Conservation (phyloP, 148 eudicot genomes). For the Polygonum aviculare region DNA sequence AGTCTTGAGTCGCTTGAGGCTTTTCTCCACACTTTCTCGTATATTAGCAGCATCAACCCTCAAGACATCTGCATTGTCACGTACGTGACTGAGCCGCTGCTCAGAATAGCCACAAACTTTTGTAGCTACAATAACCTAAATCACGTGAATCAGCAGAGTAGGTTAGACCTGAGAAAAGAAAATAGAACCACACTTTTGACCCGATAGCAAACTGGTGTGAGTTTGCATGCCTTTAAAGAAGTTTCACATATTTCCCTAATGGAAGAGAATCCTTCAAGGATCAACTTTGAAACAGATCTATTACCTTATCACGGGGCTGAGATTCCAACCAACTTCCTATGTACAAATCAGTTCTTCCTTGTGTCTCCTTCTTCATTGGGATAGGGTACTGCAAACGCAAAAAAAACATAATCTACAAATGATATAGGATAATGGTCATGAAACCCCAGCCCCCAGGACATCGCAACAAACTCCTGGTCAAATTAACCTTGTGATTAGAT, state of each 20-base stretch:
- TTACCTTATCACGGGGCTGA: slow-evolving; percentile 89
- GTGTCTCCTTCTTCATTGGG: slow-evolving; percentile 83
- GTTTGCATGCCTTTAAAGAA: background rate
- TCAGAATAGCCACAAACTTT: slow-evolving; percentile 93
- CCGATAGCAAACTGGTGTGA: background rate
- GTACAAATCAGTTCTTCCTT: slow-evolving; percentile 82
- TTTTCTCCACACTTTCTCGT: slow-evolving; percentile 94
- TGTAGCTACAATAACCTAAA: slow-evolving; percentile 80
- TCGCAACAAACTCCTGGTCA: background rate
- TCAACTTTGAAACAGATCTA: background rate
- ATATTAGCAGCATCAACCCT: slow-evolving; percentile 97
- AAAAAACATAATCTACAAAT: background rate
- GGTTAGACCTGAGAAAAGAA: slow-evolving; percentile 5
- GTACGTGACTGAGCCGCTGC: slow-evolving; percentile 48
- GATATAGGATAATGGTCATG: background rate
- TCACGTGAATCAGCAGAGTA: slow-evolving; percentile 8
- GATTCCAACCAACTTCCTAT: slow-evolving; percentile 82
- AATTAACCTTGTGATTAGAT: background rate
- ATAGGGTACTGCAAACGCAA: slow-evolving; percentile 61
- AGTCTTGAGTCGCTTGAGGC: slow-evolving; percentile 78
- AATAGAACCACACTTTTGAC: background rate
- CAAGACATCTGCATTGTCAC: slow-evolving; percentile 58
- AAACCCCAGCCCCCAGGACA: background rate
- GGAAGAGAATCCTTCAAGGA: background rate
- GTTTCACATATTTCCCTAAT: background rate